Base-by-base conservation (phyloP, 176 grass and related monocot genomes). In the Aechmea fasciata region DNA sequence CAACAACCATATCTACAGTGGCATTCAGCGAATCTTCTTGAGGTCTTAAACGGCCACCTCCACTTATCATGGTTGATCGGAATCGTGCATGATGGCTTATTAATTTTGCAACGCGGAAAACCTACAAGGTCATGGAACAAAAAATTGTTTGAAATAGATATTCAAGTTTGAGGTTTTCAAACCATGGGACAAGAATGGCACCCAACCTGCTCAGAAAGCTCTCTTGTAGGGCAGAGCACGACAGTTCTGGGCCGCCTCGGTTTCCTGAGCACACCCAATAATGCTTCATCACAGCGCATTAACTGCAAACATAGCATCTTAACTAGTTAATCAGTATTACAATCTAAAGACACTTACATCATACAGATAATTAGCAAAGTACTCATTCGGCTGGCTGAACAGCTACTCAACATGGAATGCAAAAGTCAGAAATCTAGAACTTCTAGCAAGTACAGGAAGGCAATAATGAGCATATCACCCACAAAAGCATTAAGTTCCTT, bases 71-170 rank as follows among this genome's bases (percentile, higher is more conserved):
- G 0, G 79, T 92, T 53, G 93, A 90, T 51, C 93, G 82, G 63
- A 97, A 97, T 64, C 86, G 82, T 11, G 93, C 93, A 83, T 92
- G 93, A 68, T 97, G 93, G 12, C 93, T 90, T 76, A 97, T 87
- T 15, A 86, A 97, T 23, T 92, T 97, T 57, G 93, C 81, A 63
- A 97, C 93, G 49, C 79, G 85, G 62, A 86, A 97, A 63, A 97
- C 93, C 93, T 97, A 63, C 55, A 75, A 71, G 49, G 53, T 80
- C 17, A 41, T 51, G 33, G 25, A n/a, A 41, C 26, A 77, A 11
- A 65, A 49, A 20, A 53, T 54, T 57, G 10, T 10, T 53, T 78
- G 11, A 83, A 24, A 73, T 9, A 41, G 7, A 41, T 41, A 41
- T 41, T 7, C 33, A 41, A 41, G 33, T 7, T 41, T 41, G 33